Evolutionary conservation across 805 yeast species (phyloP), one percentile per base, ranked within the genome.

Genomic region (Isabelozyma pseudorhagii): DNA sequence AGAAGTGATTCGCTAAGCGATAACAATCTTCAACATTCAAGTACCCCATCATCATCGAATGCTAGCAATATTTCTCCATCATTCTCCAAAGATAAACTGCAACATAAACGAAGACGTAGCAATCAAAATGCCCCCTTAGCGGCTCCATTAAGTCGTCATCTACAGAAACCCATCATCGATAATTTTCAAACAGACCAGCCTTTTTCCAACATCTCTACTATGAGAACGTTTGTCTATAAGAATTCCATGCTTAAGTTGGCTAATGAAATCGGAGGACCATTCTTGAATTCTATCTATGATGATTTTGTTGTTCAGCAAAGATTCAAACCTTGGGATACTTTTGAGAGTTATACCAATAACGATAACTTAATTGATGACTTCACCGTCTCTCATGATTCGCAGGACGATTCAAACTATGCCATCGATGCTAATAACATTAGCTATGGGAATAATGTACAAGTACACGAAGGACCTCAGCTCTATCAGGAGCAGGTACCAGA

Each of bases 141-240:
- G 5, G 18, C 17, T 13, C 40, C 40, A n/a, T 38, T 15, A 15
- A 38, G 40, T 15, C 36, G 36, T 38, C 40, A 38, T 38, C 17
- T 15, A 14, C 40, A 38, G 9, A 15, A 38, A n/a, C 38, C 45
- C 8, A 31, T 42, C 14, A 27, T 42, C 4, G 45, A 42, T 8
- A 42, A 42, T 28, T 42, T 42, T 11, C 45, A 42, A n/a, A 42
- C 45, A 14, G 38, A n/a, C 28, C 45, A 27, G 18, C 38, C 45
- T 8, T 42, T 42, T 28, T 4, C 36, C 15, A 42, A 42, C 11
- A 28, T 42, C 14, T 13, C 34, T 28, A n/a, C 45, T 11, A 6
- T 42, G 15, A 42, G 45, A 42, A 27, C 36, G 1, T 15, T n/a
- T 9, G 45, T 42, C 28, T 42, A 42, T 31, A 42, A 15, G 8